Evolutionary conservation across 2,329 filamentous ascomycete species (phyloP).

Genomic region (Myriosclerotinia scirpicola): DNA sequence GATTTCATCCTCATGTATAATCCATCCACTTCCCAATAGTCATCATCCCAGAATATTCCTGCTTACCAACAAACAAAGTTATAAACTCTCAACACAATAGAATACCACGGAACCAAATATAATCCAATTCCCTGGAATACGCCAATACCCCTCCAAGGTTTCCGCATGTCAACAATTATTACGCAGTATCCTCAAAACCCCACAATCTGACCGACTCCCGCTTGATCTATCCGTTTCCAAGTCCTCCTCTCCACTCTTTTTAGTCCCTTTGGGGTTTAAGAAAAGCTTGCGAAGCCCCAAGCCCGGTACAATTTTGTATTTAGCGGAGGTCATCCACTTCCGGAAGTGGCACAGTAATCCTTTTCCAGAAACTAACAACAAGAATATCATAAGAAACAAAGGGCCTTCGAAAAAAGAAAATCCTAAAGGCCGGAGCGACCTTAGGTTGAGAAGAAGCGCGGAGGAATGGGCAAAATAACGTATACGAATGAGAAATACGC

Average conservation of each 20-base stretch:
- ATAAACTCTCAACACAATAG: neutral
- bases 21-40: neutral
- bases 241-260: slow-evolving; percentile 1
- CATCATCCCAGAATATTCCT: neutral
- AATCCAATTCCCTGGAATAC: neutral
- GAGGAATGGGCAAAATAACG: neutral
- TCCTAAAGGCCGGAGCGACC: neutral
- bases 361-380: neutral
- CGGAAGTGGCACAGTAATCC: neutral
- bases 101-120: neutral
- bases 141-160: slow-evolving; percentile 16
- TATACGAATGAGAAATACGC: slow-evolving; percentile 4
- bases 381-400: too few species aligned
- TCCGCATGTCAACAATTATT: slow-evolving; percentile 10
- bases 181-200: slow-evolving; percentile 1
- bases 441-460: neutral
- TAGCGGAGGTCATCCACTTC: slow-evolving; percentile 4
- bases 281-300: neutral
- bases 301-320: neutral
- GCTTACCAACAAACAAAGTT: neutral
- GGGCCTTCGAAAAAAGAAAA: neutral
- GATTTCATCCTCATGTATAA: neutral
- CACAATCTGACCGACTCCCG: slow-evolving; percentile 20
- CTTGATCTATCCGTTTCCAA: slow-evolving; percentile 6
- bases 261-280: neutral